A percentile compares a stretch with the other conserved stretches of the same genome.
Evolutionary conservation across 768 basidiomycete species (phyloP).

Genomic region (Cyathus striatus): DNA sequence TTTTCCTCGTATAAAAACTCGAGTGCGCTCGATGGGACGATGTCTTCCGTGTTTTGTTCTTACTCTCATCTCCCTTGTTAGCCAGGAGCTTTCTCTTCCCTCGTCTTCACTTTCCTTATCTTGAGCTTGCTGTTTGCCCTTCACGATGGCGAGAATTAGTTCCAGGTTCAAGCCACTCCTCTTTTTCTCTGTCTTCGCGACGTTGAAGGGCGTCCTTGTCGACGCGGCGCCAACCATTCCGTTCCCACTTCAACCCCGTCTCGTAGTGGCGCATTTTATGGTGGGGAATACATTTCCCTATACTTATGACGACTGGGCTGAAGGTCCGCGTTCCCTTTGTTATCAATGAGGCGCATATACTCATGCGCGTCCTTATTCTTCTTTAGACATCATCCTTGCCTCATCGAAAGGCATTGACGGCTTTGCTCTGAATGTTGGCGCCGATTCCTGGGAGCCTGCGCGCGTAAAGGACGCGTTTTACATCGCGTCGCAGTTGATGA

Average conservation of each 20-base stretch:
- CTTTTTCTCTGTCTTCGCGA: neutral
- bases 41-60: too few relatives aligned
- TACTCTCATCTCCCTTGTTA: too few relatives aligned
- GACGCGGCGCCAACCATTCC: neutral
- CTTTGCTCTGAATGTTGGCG: conserved; percentile 52
- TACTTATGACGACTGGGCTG: conserved; percentile 39
- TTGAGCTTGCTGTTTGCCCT: neutral
- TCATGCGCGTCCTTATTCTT: neutral
- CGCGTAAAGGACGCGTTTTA: conserved; percentile 39
- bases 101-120: neutral
- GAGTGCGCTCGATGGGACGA: too few relatives aligned
- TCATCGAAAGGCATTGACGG: conserved; percentile 45
- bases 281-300: conserved; percentile 63
- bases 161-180: neutral
- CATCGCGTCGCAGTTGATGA: conserved; percentile 20
- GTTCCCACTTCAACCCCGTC: conserved; percentile 13
- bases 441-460: conserved; percentile 38
- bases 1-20: too few relatives aligned
- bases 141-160: too few relatives aligned
- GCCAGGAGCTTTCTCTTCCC: neutral
- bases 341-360: neutral
- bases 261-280: conserved; percentile 53
- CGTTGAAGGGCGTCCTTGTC: neutral
- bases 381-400: conserved; percentile 44
- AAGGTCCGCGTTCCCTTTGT: conserved; percentile 12